Conservation (phyloP, 2,329 filamentous ascomycete genomes). For the Ophiostoma montium region DNA sequence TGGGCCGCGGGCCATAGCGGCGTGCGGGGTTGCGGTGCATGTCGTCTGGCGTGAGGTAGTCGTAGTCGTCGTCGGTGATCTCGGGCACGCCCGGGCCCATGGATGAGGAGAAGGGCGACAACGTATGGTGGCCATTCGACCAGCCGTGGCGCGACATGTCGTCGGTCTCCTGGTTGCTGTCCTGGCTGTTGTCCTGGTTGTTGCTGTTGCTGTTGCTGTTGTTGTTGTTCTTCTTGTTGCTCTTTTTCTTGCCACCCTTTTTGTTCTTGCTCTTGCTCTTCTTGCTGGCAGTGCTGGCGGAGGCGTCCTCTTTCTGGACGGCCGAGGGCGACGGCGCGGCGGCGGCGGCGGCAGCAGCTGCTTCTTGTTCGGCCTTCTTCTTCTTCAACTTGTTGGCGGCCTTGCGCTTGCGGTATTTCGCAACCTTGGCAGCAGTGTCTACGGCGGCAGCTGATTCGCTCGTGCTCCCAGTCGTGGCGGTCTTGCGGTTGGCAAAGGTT, state of each 20-base stretch:
- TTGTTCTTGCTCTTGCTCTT: neutral
- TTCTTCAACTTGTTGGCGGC: conserved; percentile 8
- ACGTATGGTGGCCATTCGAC: conserved; percentile 20
- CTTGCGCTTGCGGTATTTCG: conserved; percentile 14
- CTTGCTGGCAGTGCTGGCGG: no score
- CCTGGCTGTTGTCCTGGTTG: neutral
- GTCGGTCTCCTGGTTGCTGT: conserved; percentile 5
- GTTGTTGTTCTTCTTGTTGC: conserved; percentile 12
- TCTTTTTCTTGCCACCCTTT: neutral
- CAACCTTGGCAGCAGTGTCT: neutral
- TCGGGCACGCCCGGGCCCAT: conserved; percentile 45
- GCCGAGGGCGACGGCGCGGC: neutral
- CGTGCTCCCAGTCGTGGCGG: conserved; percentile 8
- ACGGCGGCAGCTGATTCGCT: neutral
- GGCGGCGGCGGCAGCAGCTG: neutral
- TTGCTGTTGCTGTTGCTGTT: conserved; percentile 12
- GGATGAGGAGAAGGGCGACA: conserved; percentile 38
- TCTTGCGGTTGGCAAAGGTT: conserved; percentile 13
- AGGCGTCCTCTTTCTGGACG: neutral
- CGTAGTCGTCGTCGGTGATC: conserved; percentile 63
- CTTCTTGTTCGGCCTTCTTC: neutral
- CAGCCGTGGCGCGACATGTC: conserved; percentile 41
- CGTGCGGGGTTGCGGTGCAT: conserved; percentile 34
- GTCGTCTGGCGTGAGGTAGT: conserved; percentile 71
- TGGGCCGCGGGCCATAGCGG: conserved; percentile 12